Conservation (phyloP, 768 basidiomycete species). For the Tephrocybe sp. region DNA sequence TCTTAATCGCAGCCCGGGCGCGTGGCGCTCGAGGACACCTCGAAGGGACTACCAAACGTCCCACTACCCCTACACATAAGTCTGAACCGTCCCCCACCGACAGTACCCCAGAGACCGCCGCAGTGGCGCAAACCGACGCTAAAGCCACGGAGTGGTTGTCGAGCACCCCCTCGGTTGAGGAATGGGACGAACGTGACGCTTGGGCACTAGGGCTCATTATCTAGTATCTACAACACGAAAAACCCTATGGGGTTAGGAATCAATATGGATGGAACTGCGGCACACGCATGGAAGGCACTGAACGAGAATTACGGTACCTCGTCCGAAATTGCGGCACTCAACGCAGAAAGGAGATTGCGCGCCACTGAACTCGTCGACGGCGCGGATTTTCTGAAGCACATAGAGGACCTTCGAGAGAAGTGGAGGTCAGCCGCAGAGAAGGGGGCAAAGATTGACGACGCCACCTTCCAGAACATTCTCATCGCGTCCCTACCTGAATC, state of each 20-base stretch:
- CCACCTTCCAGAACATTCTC: conserved; percentile 16
- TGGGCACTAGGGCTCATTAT: conserved; percentile 17
- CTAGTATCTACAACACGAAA: conserved; percentile 21
- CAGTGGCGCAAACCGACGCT: too few species aligned
- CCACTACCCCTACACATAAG: too few species aligned
- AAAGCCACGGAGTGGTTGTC: conserved; percentile 13
- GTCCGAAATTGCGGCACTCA: conserved; percentile 9
- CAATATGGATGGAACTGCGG: conserved; percentile 19
- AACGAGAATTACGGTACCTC: conserved; percentile 10
- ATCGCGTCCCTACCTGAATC: conserved; percentile 15
- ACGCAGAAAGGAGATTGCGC: conserved; percentile 6
- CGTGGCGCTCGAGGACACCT: conserved; percentile 20
- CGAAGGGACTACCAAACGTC: conserved; percentile 16
- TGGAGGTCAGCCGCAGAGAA: conserved; percentile 15
- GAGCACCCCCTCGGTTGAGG: conserved; percentile 12
- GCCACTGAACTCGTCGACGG: conserved; percentile 10
- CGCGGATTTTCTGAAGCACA: conserved; percentile 13
- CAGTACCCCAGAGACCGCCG: too few species aligned
- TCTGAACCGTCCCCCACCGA: too few species aligned
- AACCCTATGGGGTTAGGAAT: conserved; percentile 23
- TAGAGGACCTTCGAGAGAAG: conserved; percentile 16
- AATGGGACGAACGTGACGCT: conserved; percentile 21
- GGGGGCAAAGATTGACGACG: conserved; percentile 18
- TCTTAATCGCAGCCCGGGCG: conserved; percentile 11
- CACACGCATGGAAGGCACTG: conserved; percentile 21